Evolutionary conservation across 2,329 filamentous ascomycete genomes (phyloP).

Genomic region (Fulvia fulva): DNA sequence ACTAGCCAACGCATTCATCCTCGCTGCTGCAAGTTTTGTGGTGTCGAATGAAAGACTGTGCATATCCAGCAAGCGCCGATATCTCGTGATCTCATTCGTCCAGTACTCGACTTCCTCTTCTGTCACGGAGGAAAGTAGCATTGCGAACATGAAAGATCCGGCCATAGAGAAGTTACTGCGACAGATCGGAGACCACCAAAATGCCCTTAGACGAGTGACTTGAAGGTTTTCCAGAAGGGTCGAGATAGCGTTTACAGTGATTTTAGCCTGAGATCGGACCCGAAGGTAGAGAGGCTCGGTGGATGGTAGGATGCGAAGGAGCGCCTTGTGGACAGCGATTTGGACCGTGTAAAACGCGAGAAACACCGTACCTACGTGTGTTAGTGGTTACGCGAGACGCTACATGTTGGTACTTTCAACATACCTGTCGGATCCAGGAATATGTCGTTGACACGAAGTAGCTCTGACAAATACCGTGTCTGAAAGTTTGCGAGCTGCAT

Average conservation of each 20-base stretch:
- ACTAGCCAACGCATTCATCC: constrained; percentile 20
- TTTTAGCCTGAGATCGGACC: constrained; percentile 15
- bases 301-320: constrained; percentile 17
- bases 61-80: constrained; percentile 22
- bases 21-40: constrained; percentile 19
- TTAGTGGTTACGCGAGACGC: background rate
- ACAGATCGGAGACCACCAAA: constrained; percentile 25
- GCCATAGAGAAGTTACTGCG: constrained; percentile 24
- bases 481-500: constrained; percentile 17
- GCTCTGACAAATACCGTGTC: constrained; percentile 8
- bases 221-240: constrained; percentile 21
- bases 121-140: constrained; percentile 19
- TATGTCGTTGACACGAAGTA: constrained; percentile 11
- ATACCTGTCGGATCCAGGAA: constrained; percentile 23
- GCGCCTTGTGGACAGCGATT: constrained; percentile 19
- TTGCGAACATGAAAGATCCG: constrained; percentile 22
- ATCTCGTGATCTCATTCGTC: constrained; percentile 20
- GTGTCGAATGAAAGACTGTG: constrained; percentile 22
- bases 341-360: constrained; percentile 20
- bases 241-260: constrained; percentile 12
- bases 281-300: constrained; percentile 6
- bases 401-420: background rate
- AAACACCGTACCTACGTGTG: constrained; percentile 14
- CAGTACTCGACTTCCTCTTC: constrained; percentile 22
- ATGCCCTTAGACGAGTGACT: constrained; percentile 21